Percentiles rank a stretch among this genome's conserved stretches.
These are phyloP conservation scores for Claviceps citrina DNA, from an alignment of 2,329 filamentous ascomycete genomes.

Conservation along the genomic window DNA sequence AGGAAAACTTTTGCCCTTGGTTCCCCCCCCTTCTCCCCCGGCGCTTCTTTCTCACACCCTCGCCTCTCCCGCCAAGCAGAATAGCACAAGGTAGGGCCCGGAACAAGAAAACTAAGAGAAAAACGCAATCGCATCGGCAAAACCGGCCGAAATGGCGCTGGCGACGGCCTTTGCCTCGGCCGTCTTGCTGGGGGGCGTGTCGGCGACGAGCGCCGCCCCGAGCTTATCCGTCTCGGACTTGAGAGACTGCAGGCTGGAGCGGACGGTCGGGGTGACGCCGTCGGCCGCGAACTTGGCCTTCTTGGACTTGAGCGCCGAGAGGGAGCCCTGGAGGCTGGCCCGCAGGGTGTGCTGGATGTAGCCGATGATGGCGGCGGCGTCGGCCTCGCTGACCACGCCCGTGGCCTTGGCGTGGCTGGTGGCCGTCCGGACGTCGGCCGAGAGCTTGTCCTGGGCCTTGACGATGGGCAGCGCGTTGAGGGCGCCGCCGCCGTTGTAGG, in stretches of 20 bases:
- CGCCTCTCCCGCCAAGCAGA: too few species aligned
- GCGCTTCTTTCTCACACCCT: too few species aligned
- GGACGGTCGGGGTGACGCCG: not conserved
- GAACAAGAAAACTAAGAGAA: not conserved
- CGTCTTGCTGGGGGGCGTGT: not conserved
- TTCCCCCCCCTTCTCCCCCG: not conserved
- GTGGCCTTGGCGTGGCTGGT: not conserved
- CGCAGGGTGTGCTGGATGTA: not conserved
- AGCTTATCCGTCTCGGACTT: not conserved
- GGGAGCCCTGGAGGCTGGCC: not conserved
- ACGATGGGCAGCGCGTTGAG: not conserved
- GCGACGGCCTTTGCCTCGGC: not conserved
- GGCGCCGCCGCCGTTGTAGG: not conserved
- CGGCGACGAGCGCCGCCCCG: not conserved
- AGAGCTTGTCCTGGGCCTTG: not conserved
- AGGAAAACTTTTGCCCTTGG: not conserved
- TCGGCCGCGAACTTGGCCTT: not conserved
- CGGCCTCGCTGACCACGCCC: not conserved
- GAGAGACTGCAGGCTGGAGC: not conserved
- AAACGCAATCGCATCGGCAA: not conserved
- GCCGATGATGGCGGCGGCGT: not conserved
- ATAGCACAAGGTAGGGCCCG: too few species aligned
- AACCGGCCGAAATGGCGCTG: not conserved
- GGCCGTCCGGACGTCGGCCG: not conserved
- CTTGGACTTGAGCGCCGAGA: not conserved